Percentiles rank a stretch among this genome's conserved stretches.
Evolutionary conservation across 2,329 filamentous ascomycete genomes (phyloP).

Genomic region (Chrysoporthe cubensis): DNA sequence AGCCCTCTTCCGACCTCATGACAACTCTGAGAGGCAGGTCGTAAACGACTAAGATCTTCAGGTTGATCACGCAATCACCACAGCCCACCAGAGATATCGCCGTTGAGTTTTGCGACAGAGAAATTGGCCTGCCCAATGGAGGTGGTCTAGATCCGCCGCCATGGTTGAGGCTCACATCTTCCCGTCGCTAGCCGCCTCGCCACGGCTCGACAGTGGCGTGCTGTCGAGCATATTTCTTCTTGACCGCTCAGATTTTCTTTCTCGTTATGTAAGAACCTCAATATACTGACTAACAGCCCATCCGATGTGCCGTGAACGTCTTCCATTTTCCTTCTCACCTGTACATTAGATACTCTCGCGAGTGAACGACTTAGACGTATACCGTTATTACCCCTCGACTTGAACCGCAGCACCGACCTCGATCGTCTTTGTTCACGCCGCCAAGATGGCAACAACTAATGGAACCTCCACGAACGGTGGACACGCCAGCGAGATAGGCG

Average conservation of each 20-base stretch:
- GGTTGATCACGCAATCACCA: conserved; percentile 8
- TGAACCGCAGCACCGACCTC: neutral
- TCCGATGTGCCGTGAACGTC: neutral
- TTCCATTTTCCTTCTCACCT: neutral
- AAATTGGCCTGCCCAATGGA: neutral
- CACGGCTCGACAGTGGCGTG: neutral
- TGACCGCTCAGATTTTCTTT: conserved; percentile 8
- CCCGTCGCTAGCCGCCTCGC: conserved; percentile 19
- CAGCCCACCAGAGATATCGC: neutral
- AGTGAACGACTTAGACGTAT: neutral
- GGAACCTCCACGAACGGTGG: conserved; percentile 21
- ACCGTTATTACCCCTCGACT: conserved; percentile 3
- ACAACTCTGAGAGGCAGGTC: conserved; percentile 10
- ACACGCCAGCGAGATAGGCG: conserved; percentile 32
- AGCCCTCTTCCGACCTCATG: neutral
- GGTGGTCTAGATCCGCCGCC: neutral
- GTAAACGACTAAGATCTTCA: neutral
- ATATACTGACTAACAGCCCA: conserved; percentile 6
- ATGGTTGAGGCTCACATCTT: neutral
- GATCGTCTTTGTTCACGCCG: neutral
- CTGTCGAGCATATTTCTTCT: conserved; percentile 11
- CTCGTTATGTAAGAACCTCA: conserved; percentile 14
- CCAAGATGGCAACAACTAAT: conserved; percentile 24
- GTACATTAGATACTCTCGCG: neutral
- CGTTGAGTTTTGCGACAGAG: neutral